Percentiles rank a stretch among this genome's conserved stretches.
phyloP scores from a whole-genome alignment of 352 stramenopile species.

The Phytopythium ostracodes region DNA sequence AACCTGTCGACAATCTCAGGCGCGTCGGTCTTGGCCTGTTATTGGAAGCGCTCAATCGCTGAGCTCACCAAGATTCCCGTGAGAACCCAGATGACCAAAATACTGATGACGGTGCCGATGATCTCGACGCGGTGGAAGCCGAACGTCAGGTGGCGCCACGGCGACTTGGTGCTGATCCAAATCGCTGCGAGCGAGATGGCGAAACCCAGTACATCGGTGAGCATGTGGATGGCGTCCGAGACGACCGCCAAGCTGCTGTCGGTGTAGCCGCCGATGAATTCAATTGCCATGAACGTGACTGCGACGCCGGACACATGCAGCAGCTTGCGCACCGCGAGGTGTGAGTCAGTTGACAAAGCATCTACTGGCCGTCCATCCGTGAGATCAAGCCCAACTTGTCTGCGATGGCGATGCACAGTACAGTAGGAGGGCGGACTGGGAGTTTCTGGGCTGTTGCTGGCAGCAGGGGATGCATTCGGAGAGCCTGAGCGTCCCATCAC shows the following conservation, averaged over 20 bases:
- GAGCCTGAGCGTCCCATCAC: not conserved
- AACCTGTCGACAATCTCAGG: constrained; percentile 91
- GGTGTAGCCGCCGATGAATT: constrained; percentile 93
- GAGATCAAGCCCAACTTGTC: not conserved
- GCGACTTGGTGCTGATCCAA: constrained; percentile 59
- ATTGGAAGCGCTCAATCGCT: constrained; percentile 85
- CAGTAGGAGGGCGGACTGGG: not conserved
- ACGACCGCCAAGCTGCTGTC: constrained; percentile 94
- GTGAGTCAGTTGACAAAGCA: not conserved
- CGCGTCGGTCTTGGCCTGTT: constrained; percentile 65
- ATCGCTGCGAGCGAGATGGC: constrained; percentile 76
- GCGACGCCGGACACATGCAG: constrained; percentile 88
- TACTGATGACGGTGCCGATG: constrained; percentile 91
- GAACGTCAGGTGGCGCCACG: constrained; percentile 84
- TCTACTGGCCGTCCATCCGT: not conserved
- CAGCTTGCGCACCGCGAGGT: constrained; percentile 48
- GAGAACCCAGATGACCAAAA: constrained; percentile 92
- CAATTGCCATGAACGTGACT: constrained; percentile 13
- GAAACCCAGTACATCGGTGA: constrained; percentile 72
- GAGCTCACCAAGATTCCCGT: constrained; percentile 93
- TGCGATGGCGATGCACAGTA: not conserved
- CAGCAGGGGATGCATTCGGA: not conserved
- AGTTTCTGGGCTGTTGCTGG: not conserved
- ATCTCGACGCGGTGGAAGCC: constrained; percentile 94
- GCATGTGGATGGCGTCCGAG: constrained; percentile 75